Conservation (phyloP, 140 eudicot genomes). For the Oenanthe javanica region DNA sequence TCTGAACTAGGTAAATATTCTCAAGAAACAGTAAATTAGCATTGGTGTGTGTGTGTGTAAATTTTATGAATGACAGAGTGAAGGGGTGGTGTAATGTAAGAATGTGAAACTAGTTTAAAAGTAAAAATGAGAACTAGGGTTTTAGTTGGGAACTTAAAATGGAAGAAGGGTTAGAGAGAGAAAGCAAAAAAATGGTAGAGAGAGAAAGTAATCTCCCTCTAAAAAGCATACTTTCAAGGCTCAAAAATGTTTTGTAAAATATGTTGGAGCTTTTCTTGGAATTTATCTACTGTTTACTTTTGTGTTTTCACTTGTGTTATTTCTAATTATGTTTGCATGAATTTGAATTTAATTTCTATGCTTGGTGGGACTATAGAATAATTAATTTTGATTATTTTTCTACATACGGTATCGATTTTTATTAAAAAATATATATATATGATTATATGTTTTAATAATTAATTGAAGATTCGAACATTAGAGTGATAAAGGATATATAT, state of each 20-base stretch:
- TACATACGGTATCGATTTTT: no score
- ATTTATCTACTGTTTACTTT: neutral
- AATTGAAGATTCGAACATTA: no score
- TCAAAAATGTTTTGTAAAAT: neutral
- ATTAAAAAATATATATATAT: no score
- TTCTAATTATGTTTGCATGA: neutral
- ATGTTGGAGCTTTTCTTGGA: neutral
- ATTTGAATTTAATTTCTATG: neutral
- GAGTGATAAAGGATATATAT: no score
- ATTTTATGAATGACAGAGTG: neutral
- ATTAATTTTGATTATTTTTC: no score
- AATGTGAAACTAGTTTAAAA: neutral
- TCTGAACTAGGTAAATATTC: neutral
- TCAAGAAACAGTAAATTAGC: neutral
- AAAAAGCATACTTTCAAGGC: constrained; percentile 6
- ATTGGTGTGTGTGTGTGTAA: neutral
- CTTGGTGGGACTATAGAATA: neutral
- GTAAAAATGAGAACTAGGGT: constrained; percentile 5
- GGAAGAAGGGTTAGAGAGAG: constrained; percentile 7
- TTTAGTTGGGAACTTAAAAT: neutral
- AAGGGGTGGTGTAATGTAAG: neutral
- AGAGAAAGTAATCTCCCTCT: constrained; percentile 13
- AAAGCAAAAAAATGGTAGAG: neutral
- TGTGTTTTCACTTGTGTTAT: neutral
- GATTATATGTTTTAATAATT: no score